These are phyloP conservation scores for Entrophospora sp. DNA, from an alignment of 192 early-diverging fungal species.

Conservation along the genomic window DNA sequence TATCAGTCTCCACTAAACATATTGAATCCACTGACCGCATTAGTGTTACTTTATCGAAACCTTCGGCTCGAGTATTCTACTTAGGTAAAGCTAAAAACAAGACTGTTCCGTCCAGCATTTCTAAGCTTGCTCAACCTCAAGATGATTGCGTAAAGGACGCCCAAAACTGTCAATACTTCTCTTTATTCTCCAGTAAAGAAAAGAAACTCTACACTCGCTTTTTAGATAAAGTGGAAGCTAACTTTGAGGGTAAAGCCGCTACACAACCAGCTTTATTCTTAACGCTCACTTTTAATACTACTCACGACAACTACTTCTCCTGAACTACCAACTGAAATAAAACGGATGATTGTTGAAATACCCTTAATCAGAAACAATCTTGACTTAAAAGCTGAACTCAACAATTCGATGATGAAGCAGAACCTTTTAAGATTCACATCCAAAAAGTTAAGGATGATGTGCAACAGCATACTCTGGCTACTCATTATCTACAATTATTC, in stretches of 20 bases:
- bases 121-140: not conserved
- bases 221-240: conserved; percentile 3
- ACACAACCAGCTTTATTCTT: not conserved
- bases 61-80: not conserved
- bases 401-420: not conserved
- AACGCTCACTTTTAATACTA: not conserved
- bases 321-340: not conserved
- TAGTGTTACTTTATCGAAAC: not conserved
- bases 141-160: not conserved
- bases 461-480: not conserved
- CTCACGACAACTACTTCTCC: not conserved
- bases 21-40: not conserved
- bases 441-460: not conserved
- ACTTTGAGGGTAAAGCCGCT: not conserved
- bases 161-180: not conserved
- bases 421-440: not conserved
- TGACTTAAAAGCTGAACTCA: conserved; percentile 2
- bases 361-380: not conserved
- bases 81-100: not conserved
- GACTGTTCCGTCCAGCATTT: not conserved
- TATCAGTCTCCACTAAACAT: not conserved
- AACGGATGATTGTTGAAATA: not conserved
- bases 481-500: not conserved
- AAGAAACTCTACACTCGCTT: conserved; percentile 1
- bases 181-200: not conserved